Base-by-base conservation (phyloP, 192 early-diverging fungal genomes). In the Coemansia sp. region DNA sequence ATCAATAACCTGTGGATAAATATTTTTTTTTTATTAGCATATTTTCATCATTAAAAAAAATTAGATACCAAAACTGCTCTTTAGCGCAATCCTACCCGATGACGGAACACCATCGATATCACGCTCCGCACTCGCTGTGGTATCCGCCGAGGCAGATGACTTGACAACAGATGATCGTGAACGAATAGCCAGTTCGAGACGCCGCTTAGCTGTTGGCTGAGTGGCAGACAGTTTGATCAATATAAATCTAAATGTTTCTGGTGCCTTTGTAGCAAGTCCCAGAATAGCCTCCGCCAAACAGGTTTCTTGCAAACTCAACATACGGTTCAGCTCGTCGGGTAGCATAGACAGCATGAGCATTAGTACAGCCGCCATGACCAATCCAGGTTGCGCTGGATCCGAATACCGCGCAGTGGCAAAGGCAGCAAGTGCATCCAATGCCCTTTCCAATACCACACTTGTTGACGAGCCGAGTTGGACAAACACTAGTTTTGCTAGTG, bases 301-400 rank as follows among this genome's bases (percentile, higher is more conserved):
- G 6, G 22, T 36, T 39, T 40, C 46, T 36, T 10, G 24, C 40
- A 1, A 11, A 12, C 50, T 27, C 38, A 36, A 0, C 33, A 13
- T 43, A 27, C 15, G 60, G 20, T 10, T 4, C n/a, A n/a, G 34
- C 39, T n/a, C 50, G 24, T 58, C 47, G n/a, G 67, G 65, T 2
- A 75, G 44, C 80, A 82, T 71, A 13, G 80, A 76, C 38, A 82
- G 16, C 13, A 82, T 47, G 1, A 82, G 57, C 80, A 82, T 82
- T 11, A 82, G 50, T 2, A 74, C 72, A 0, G 72, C 65, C 3
- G 80, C 71, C 65, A 76, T 57, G 8, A 64, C 72, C 15, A 65
- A n/a, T 5, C 29, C 68, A 5, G 31, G 29, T 0, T 57, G 41
- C 11, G 9, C 38, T 1, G 39, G 24, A 0, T 67, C 33, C 6